Evolutionary conservation across 176 grass and related monocot genomes (phyloP), one percentile per base, ranked within the genome.

Genomic region (Puya raimondii): DNA sequence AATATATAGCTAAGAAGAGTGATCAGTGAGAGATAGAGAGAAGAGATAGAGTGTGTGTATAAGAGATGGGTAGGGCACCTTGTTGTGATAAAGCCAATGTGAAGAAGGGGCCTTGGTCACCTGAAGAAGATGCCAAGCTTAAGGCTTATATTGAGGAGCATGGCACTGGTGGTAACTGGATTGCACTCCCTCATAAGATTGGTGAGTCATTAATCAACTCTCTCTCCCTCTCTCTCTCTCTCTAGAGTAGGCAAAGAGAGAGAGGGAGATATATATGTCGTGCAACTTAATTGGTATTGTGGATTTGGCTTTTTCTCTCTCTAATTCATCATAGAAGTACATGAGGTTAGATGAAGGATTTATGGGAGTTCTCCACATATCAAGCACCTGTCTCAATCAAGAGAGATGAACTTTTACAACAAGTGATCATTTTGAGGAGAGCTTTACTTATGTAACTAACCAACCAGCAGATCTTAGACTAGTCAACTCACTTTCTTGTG

Each of bases 71-170:
- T 68, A 88, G 95, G 64, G 85, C 95, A 2, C 95, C 95, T 33
- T 99, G 95, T 72, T 99, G 95, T 65, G 95, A 99, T 87, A 99
- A 99, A 85, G 87, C 87, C n/a, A 99, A 50, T 48, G 94, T 93
- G 72, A 99, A 99, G 87, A 99, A 81, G 69, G 94, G 94, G 14
- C 89, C 94, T 1, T 99, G 94, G 94, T 99, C 94, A 18, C 89
- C 87, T 12, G 94, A 93, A 73, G 94, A 99, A 75, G 94, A 97
- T 72, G 87, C 82, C 67, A 90, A 79, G 90, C 90, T 99, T 56
- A 93, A 88, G 80, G 75, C 84, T 64, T 99, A 91, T 74, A 93
- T 99, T 59, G 94, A 99, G 57, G 87, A 88, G 70, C 49, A 99
- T 49, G 94, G 94, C 64, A 93, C 85, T 68, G 94, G 85, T 9